phyloP scores from a whole-genome alignment of 2,329 filamentous ascomycete species.

The Nemania serpens region DNA sequence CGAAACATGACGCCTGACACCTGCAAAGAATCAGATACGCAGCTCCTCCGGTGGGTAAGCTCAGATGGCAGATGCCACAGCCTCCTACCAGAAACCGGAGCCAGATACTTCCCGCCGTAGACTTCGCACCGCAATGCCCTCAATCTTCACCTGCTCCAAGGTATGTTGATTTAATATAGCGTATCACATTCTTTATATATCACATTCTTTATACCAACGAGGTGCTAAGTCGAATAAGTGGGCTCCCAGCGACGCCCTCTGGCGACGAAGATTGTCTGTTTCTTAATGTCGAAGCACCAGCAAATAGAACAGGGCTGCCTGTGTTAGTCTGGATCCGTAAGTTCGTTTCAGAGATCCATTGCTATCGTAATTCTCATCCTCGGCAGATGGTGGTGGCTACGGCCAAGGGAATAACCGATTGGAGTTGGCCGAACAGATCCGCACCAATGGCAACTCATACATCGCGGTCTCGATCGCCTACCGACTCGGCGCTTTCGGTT shows the following conservation, averaged over 20 bases:
- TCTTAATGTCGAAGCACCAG: constrained; percentile 52
- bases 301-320: constrained; percentile 40
- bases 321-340: constrained; percentile 55
- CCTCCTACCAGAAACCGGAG: constrained; percentile 39
- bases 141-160: constrained; percentile 33
- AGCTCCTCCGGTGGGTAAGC: constrained; percentile 47
- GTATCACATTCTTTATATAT: neutral
- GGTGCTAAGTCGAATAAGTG: constrained; percentile 1
- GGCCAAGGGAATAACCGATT: constrained; percentile 32
- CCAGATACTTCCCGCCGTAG: constrained; percentile 39
- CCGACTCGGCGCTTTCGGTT: constrained; percentile 51
- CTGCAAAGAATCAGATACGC: constrained; percentile 50
- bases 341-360: constrained; percentile 6
- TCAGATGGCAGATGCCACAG: constrained; percentile 51
- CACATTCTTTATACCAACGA: neutral
- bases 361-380: constrained; percentile 16
- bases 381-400: constrained; percentile 52
- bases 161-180: constrained; percentile 22
- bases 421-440: constrained; percentile 36
- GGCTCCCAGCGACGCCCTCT: constrained; percentile 15
- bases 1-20: constrained; percentile 13
- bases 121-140: constrained; percentile 42
- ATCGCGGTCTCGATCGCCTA: constrained; percentile 52
- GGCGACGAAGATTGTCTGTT: constrained; percentile 54
- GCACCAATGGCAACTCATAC: constrained; percentile 48